A percentile compares a stretch with the other conserved stretches of the same genome.
Evolutionary conservation across 345 rosid genomes (phyloP).

Genomic region (Gossypium herbaceum): DNA sequence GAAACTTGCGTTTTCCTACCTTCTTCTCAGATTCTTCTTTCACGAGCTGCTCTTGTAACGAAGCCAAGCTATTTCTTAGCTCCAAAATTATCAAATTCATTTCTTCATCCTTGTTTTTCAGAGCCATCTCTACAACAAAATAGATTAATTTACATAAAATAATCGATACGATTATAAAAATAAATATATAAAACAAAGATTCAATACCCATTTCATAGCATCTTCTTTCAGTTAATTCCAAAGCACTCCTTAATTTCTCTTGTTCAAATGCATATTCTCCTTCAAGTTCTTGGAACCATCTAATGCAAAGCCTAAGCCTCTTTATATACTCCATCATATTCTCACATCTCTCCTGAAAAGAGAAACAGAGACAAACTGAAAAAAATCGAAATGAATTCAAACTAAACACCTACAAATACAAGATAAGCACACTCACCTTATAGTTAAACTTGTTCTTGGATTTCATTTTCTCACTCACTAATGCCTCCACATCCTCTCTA

Average conservation of each 20-base stretch:
- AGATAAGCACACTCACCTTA: constrained; percentile 46
- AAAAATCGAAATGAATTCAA: constrained; percentile 3
- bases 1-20: constrained; percentile 39
- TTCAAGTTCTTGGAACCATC: constrained; percentile 95
- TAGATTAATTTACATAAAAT: constrained; percentile 16
- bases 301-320: constrained; percentile 86
- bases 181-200: background rate
- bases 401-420: constrained; percentile 6
- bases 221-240: constrained; percentile 61
- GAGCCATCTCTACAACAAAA: constrained; percentile 51
- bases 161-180: background rate
- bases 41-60: constrained; percentile 62
- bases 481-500: constrained; percentile 62
- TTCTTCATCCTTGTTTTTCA: constrained; percentile 85
- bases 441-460: constrained; percentile 74
- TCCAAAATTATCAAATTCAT: constrained; percentile 82
- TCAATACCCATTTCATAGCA: constrained; percentile 73
- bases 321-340: constrained; percentile 89
- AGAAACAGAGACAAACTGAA: constrained; percentile 9
- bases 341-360: constrained; percentile 87
- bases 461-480: constrained; percentile 52
- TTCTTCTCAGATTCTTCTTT: constrained; percentile 81
- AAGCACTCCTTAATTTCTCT: constrained; percentile 60
- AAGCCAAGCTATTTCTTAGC: constrained; percentile 56
- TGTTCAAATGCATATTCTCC: constrained; percentile 73